Evolutionary conservation across 352 stramenopile species (phyloP), one percentile per base, ranked within the genome.

Genomic region (Phytophthora megakarya): DNA sequence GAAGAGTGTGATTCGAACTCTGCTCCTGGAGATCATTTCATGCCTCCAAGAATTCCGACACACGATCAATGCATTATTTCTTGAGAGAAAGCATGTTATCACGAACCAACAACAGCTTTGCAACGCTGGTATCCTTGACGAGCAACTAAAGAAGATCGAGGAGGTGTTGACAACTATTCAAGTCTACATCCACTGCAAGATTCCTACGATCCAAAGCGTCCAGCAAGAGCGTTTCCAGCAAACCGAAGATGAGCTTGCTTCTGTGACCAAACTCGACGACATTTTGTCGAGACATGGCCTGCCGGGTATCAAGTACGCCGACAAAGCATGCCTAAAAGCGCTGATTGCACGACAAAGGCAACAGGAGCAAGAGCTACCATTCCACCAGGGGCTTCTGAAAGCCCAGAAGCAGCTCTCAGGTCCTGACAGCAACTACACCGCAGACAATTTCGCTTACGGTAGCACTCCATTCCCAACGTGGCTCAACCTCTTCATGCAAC

Each of bases 361-460:
- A 3, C 57, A 68, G 45, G 76, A 86, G 25, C 62, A 76, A 51
- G 65, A 71, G 16, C 63, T 74, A 21, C 16, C 19, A 16, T 83
- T 86, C 37, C 76, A 86, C 21, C 54, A 23, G 7, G 48, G 39
- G 0, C 51, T 86, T 10, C 38, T 70, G 5, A 25, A 47, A 44
- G 50, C 70, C 1, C 76, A 83, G 33, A 59, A 64, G 21, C 33
- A 67, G 2, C 42, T 72, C 6, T 54, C 51, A 43, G 30, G 23
- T 18, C 23, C 23, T 28, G 21, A 37, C 45, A 42, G 21, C 19
- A 35, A 50, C 15, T 89, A 89, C 49, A 73, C 73, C 21, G 21
- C 44, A 3, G 68, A 75, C 21, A 86, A 86, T 42, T 89, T 83
- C 55, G 78, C 80, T 5, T 89, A 80, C 47, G 80, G 80, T 16